Evolutionary conservation across 1,139 yeast genomes (phyloP), one percentile per base, ranked within the genome.

Genomic region (Candida sp.): DNA sequence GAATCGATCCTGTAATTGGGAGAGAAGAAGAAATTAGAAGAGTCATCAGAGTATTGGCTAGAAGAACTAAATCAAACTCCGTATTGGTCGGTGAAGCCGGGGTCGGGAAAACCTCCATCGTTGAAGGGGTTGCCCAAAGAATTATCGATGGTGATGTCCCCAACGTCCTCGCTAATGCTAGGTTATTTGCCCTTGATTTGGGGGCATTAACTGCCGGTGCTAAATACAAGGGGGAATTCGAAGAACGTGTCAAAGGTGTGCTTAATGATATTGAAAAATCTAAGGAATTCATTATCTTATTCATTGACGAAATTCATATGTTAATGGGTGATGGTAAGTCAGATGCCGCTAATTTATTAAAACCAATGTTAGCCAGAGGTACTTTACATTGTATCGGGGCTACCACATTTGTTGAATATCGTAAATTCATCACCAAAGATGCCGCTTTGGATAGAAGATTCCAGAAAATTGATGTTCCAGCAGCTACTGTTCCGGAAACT

Each of bases 121-220:
- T 91, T 41, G 99, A 93, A 72, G 99, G 99, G 54, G 97, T 93
- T 46, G 98, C 99, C 12, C 98, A 93, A 68, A 80, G 99, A 69
- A 90, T 93, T 51, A 84, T 93, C 49, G 97, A 93, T 58, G 89
- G 88, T 47, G 99, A 93, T 66, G 96, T 95, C 15, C 99, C 99
- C 37, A 80, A 83, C 39, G 87, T 91, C 48, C 75, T 93, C 55
- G 85, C 88, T 43, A 82, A 82, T 49, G 82, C 96, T 50, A 81
- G 85, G 52, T 74, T 93, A 45, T 90, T 84, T 64, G 87, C 97
- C 11, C 76, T 93, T 50, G 99, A 93, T 64, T 76, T 93, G 55
- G 98, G 98, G 51, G 95, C 99, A 1, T 79, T 93, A 57, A 91
- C 95, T 46, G 99, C 99, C 5, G 99, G 99, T 66, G 98, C 99